phyloP scores from a whole-genome alignment of 2,329 filamentous ascomycete genomes.

The Penicillium sp. region DNA sequence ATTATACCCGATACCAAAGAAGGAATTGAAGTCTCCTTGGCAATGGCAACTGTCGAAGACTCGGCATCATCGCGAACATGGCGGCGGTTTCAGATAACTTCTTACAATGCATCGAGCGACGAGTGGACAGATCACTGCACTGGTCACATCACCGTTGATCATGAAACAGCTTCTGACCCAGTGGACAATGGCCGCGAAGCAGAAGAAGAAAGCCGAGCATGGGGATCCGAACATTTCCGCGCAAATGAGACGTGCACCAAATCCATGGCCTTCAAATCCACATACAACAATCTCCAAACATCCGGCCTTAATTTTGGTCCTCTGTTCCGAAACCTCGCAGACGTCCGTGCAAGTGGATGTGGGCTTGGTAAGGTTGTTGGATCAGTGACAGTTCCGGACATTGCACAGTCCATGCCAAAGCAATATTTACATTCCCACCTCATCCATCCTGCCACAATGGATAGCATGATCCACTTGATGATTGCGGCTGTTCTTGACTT shows the following conservation, averaged over 20 bases:
- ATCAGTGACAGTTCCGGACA: slow-evolving; percentile 27
- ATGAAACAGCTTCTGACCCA: neutral
- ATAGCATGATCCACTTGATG: slow-evolving; percentile 32
- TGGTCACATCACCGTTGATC: slow-evolving; percentile 29
- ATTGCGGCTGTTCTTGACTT: slow-evolving; percentile 26
- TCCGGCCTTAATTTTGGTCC: slow-evolving; percentile 31
- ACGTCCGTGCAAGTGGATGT: slow-evolving; percentile 19
- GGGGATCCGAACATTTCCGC: slow-evolving; percentile 11
- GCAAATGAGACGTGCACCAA: slow-evolving; percentile 18
- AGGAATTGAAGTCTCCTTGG: slow-evolving; percentile 29
- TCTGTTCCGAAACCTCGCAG: slow-evolving; percentile 28
- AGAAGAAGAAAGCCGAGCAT: slow-evolving; percentile 13
- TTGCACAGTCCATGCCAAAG: slow-evolving; percentile 32
- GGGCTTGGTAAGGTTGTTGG: slow-evolving; percentile 20
- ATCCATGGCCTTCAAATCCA: slow-evolving; percentile 19
- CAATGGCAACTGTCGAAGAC: slow-evolving; percentile 23
- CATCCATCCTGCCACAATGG: slow-evolving; percentile 37
- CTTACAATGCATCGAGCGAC: slow-evolving; percentile 26
- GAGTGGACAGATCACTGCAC: slow-evolving; percentile 37
- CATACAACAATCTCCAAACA: slow-evolving; percentile 26
- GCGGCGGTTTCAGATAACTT: slow-evolving; percentile 31
- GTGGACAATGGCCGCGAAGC: slow-evolving; percentile 10
- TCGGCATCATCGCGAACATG: slow-evolving; percentile 19
- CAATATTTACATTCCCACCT: slow-evolving; percentile 30
- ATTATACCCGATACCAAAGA: slow-evolving; percentile 30